phyloP scores from a whole-genome alignment of 225 moss, liverwort and hornwort species.

The Sphagnum contortum region DNA sequence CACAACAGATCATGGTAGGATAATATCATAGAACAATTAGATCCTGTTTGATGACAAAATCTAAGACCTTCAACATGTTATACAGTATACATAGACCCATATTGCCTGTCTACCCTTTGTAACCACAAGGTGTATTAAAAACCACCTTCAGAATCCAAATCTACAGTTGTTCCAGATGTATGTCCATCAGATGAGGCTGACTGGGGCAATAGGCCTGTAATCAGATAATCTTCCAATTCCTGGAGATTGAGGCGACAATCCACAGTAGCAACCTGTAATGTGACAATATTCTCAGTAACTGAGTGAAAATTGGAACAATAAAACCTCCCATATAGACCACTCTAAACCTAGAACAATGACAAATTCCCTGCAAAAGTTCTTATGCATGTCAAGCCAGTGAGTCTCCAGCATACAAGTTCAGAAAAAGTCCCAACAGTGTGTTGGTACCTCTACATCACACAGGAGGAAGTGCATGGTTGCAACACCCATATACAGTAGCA shows the following conservation, averaged over 20 bases:
- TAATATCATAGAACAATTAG: neutral
- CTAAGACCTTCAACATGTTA: neutral
- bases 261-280: neutral
- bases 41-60: neutral
- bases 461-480: conserved; percentile 1
- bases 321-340: neutral
- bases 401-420: neutral
- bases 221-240: neutral
- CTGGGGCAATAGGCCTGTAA: conserved; percentile 1
- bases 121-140: neutral
- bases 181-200: neutral
- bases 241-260: neutral
- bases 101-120: neutral
- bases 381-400: neutral
- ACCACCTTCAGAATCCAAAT: neutral
- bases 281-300: conserved; percentile 3
- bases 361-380: neutral
- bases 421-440: neutral
- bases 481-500: neutral
- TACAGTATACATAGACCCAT: neutral
- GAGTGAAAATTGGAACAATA: neutral
- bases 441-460: no score
- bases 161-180: neutral
- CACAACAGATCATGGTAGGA: neutral
- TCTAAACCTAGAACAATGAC: neutral